Conservation (phyloP, 345 rosid genomes). For the Triadica sebifera region DNA sequence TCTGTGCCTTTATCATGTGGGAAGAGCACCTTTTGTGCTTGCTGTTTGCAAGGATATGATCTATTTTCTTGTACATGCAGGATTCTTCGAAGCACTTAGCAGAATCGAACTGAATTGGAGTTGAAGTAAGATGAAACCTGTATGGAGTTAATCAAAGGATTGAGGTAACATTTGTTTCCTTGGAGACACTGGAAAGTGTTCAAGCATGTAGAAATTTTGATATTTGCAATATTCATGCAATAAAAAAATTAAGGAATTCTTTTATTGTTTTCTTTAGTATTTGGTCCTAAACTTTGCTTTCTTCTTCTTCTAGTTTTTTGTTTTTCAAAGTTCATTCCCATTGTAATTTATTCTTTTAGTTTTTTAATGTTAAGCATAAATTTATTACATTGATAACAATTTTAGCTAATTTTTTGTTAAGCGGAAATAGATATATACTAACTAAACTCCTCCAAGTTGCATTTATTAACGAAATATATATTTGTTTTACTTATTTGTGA, state of each 20-base stretch:
- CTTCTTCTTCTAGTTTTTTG: no score
- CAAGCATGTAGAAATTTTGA: neutral
- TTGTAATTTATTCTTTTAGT: no score
- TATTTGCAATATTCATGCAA: neutral
- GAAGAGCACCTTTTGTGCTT: neutral
- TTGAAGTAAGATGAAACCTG: neutral
- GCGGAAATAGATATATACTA: neutral
- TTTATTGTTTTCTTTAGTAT: neutral
- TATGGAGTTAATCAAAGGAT: neutral
- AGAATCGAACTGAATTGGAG: neutral
- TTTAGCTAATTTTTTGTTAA: neutral
- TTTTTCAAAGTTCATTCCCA: neutral
- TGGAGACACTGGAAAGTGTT: neutral
- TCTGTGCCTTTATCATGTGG: neutral
- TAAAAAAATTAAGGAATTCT: neutral
- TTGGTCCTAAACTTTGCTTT: no score
- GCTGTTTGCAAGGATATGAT: conserved; percentile 3
- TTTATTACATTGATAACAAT: neutral
- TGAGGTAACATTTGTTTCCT: neutral
- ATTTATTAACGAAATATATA: no score
- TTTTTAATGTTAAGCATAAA: no score
- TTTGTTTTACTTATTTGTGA: no score
- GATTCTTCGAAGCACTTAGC: neutral
- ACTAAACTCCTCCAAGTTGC: neutral
- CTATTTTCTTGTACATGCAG: neutral